phyloP scores from a whole-genome alignment of 2,329 filamentous ascomycete genomes.

The Curvularia eragrostidis region DNA sequence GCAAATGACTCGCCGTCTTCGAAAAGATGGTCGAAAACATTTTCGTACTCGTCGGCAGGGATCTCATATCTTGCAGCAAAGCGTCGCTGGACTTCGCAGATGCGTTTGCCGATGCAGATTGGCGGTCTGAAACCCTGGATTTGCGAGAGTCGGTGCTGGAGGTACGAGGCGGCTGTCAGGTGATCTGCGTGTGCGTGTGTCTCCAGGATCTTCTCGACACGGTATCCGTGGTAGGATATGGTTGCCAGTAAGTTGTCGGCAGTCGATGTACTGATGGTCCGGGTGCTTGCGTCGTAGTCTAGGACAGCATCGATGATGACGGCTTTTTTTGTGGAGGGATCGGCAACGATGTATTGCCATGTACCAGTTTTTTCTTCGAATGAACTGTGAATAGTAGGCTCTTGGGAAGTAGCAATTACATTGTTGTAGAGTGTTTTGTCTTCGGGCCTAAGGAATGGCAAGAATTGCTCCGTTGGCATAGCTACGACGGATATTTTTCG shows the following conservation, averaged over 20 bases:
- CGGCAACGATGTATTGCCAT: constrained; percentile 67
- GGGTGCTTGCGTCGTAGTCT: constrained; percentile 59
- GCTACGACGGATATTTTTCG: not conserved
- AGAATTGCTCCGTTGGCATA: not conserved
- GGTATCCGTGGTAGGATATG: constrained; percentile 56
- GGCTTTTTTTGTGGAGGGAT: constrained; percentile 57
- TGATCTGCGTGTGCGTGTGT: constrained; percentile 70
- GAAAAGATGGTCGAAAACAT: constrained; percentile 62
- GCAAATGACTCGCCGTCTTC: constrained; percentile 61
- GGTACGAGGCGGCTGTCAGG: constrained; percentile 64
- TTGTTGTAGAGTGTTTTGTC: not conserved
- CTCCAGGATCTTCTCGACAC: constrained; percentile 62
- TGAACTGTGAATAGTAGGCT: constrained; percentile 29
- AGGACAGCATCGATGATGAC: constrained; percentile 69
- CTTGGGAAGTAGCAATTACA: not conserved
- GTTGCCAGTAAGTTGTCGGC: constrained; percentile 61
- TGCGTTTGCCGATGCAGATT: constrained; percentile 64
- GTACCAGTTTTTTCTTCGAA: constrained; percentile 57
- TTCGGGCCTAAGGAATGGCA: not conserved
- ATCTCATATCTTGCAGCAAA: constrained; percentile 61
- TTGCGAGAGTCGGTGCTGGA: constrained; percentile 53
- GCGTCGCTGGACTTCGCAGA: constrained; percentile 58
- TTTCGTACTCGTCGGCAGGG: constrained; percentile 50
- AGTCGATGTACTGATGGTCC: constrained; percentile 56
- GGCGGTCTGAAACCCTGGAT: constrained; percentile 51